Percentiles rank a stretch among this genome's conserved stretches.
Conservation (phyloP, 192 early-diverging fungal species). For the Phycomyces blakesleeanus region DNA sequence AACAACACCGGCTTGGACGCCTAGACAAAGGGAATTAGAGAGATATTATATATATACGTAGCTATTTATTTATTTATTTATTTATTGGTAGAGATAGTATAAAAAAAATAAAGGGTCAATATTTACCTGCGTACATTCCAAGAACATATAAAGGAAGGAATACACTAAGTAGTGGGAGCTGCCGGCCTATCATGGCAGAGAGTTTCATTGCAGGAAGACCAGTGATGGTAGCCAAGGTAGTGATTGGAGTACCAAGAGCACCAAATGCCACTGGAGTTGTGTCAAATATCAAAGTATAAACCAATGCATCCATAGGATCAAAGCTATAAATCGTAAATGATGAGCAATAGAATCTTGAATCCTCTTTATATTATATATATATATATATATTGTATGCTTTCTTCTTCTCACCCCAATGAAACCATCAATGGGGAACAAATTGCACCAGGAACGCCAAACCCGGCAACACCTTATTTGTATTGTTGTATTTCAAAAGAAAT, state of each 20-base stretch:
- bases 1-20: conserved; percentile 4
- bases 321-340: conserved; percentile 18
- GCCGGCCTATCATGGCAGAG: conserved; percentile 36
- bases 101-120: background rate
- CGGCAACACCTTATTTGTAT: conserved; percentile 23
- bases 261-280: conserved; percentile 36
- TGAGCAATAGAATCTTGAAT: no score
- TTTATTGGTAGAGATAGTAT: no score
- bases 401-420: background rate
- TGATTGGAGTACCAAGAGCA: conserved; percentile 37
- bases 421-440: conserved; percentile 39
- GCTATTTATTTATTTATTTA: no score
- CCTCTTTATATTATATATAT: no score
- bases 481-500: no score
- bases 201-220: conserved; percentile 23
- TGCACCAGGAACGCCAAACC: conserved; percentile 37
- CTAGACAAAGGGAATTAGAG: no score
- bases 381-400: no score
- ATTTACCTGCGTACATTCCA: conserved; percentile 28
- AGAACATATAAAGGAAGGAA: conserved; percentile 34
- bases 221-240: conserved; percentile 34
- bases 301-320: conserved; percentile 34
- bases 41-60: no score
- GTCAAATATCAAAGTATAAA: conserved; percentile 33
- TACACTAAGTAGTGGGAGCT: conserved; percentile 30